phyloP scores from a whole-genome alignment of 805 yeast species.

The Candida ulmi region DNA sequence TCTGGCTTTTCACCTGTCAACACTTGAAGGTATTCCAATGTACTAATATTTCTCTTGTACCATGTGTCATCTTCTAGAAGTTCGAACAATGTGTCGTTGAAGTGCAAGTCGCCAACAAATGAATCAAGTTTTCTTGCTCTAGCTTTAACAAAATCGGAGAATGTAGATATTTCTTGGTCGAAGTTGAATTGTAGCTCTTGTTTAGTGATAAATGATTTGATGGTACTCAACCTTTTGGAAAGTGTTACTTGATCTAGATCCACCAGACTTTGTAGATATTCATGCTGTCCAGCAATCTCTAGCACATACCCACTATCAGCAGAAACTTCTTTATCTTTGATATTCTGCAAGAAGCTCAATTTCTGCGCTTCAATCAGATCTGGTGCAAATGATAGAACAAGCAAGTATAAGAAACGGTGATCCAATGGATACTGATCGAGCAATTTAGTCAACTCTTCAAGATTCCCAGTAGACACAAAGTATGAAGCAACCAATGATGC shows the following conservation, averaged over 20 bases:
- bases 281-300: not conserved
- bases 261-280: not conserved
- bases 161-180: not conserved
- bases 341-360: not conserved
- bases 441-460: not conserved
- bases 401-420: not conserved
- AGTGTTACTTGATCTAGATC: not conserved
- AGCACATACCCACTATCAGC: not conserved
- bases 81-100: constrained; percentile 21
- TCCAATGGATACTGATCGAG: not conserved
- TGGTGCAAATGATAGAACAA: not conserved
- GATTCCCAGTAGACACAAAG: not conserved
- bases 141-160: constrained; percentile 6
- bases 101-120: constrained; percentile 1
- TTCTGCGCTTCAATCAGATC: not conserved
- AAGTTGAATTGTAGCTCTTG: not conserved
- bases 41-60: constrained; percentile 24
- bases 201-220: not conserved
- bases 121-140: constrained; percentile 4
- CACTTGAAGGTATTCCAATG: constrained; percentile 22
- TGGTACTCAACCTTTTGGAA: not conserved
- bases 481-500: not conserved
- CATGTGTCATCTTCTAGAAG: constrained; percentile 12
- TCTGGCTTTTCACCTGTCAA: constrained; percentile 8
- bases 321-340: not conserved